phyloP scores from a whole-genome alignment of 1,284 basidiomycete genomes.

The Vanrija sp. region DNA sequence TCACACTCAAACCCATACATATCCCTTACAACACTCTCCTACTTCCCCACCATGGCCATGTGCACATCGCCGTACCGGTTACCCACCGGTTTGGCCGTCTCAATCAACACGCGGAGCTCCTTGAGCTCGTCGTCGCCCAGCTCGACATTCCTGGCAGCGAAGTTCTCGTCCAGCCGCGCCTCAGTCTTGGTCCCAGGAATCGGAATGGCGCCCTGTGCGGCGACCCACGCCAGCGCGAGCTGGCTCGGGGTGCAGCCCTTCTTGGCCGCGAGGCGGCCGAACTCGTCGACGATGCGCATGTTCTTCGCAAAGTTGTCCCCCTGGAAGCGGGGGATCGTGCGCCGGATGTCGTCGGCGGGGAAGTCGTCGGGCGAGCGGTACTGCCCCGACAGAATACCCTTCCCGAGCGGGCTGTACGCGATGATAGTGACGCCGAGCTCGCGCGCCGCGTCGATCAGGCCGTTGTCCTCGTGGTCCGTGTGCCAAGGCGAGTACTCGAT shows the following conservation, averaged over 20 bases:
- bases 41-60: constrained; percentile 12
- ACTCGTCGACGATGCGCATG: constrained; percentile 36
- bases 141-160: constrained; percentile 29
- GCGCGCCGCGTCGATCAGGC: constrained; percentile 46
- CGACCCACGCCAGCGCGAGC: constrained; percentile 51
- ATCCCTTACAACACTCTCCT: background rate
- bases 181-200: constrained; percentile 46
- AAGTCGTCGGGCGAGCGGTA: constrained; percentile 27
- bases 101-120: constrained; percentile 36
- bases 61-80: constrained; percentile 1
- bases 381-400: constrained; percentile 39
- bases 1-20: too few species aligned
- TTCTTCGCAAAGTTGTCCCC: constrained; percentile 46
- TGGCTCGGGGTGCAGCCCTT: constrained; percentile 47
- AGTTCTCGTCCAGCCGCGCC: constrained; percentile 45
- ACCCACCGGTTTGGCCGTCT: constrained; percentile 29
- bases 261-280: constrained; percentile 30
- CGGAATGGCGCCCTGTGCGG: constrained; percentile 46
- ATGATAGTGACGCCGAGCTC: constrained; percentile 48
- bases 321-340: constrained; percentile 37
- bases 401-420: constrained; percentile 47
- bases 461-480: constrained; percentile 48
- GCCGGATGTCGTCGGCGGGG: constrained; percentile 36
- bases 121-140: constrained; percentile 36
- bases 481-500: constrained; percentile 52